Evolutionary conservation across 805 yeast species (phyloP).

Genomic region (Cyberlindnera mrakii): DNA sequence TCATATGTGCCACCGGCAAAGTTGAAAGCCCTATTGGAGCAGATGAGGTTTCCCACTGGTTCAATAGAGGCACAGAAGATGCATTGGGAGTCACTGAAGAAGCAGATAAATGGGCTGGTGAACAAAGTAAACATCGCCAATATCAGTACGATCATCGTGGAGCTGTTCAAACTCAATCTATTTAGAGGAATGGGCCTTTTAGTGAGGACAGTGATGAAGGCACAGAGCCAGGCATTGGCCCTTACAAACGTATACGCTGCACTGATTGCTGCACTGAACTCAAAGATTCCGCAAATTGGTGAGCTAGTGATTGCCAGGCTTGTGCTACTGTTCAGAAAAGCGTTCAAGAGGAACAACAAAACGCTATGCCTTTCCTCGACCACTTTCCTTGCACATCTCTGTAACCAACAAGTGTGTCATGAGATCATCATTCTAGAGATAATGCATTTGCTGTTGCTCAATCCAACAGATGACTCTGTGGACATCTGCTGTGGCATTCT

Average conservation of each 20-base stretch:
- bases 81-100: conserved; percentile 51
- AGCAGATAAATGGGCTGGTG: conserved; percentile 41
- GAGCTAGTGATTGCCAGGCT: conserved; percentile 46
- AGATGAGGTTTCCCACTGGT: conserved; percentile 24
- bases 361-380: conserved; percentile 36
- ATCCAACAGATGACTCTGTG: conserved; percentile 50
- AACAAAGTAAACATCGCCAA: conserved; percentile 41
- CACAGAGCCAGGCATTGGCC: conserved; percentile 37
- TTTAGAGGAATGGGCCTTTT: conserved; percentile 56
- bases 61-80: conserved; percentile 41
- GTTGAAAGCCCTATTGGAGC: conserved; percentile 36
- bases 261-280: conserved; percentile 52
- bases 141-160: conserved; percentile 40
- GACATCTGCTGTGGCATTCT: conserved; percentile 48
- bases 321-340: conserved; percentile 51
- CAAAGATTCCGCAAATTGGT: conserved; percentile 67
- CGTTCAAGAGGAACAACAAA: conserved; percentile 42
- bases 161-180: conserved; percentile 52
- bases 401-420: conserved; percentile 55
- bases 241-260: conserved; percentile 50
- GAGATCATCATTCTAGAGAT: conserved; percentile 50
- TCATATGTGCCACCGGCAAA: conserved; percentile 51
- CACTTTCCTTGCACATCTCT: conserved; percentile 53
- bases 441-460: conserved; percentile 37
- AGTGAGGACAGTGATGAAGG: conserved; percentile 49